Conservation (phyloP, 768 basidiomycete genomes). For the Floccularia luteovirens region DNA sequence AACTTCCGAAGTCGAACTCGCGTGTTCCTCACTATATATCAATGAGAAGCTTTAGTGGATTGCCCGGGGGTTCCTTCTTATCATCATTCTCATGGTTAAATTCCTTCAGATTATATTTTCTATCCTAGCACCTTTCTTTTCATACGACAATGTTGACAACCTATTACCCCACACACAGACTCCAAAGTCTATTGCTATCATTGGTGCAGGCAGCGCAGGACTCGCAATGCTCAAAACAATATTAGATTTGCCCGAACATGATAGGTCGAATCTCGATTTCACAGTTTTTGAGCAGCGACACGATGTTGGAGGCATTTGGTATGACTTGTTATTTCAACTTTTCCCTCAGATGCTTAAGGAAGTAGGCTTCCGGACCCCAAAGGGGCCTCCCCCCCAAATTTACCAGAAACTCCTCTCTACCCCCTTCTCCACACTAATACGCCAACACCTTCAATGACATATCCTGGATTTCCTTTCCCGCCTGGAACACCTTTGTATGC, state of each 20-base stretch:
- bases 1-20: too few species aligned
- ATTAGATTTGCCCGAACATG: conserved; percentile 35
- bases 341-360: background rate
- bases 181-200: conserved; percentile 43
- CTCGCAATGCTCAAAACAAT: conserved; percentile 44
- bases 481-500: conserved; percentile 45
- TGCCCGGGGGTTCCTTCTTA: background rate
- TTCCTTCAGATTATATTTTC: conserved; percentile 14
- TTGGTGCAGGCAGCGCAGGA: conserved; percentile 53
- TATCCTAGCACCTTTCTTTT: conserved; percentile 6
- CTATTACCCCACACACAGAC: conserved; percentile 5
- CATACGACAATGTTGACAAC: background rate
- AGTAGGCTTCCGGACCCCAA: conserved; percentile 24
- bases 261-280: conserved; percentile 32
- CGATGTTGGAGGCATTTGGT: conserved; percentile 55
- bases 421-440: conserved; percentile 47
- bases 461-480: conserved; percentile 45
- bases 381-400: conserved; percentile 26
- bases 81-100: conserved; percentile 14
- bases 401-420: conserved; percentile 51
- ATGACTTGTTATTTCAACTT: conserved; percentile 4
- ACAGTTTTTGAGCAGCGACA: conserved; percentile 45
- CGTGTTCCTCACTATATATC: too few species aligned
- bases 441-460: conserved; percentile 50
- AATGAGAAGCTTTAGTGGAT: too few species aligned